A percentile compares a stretch with the other conserved stretches of the same genome.
Conservation (phyloP, 139 green algal genomes). For the Coelastrella sp. region DNA sequence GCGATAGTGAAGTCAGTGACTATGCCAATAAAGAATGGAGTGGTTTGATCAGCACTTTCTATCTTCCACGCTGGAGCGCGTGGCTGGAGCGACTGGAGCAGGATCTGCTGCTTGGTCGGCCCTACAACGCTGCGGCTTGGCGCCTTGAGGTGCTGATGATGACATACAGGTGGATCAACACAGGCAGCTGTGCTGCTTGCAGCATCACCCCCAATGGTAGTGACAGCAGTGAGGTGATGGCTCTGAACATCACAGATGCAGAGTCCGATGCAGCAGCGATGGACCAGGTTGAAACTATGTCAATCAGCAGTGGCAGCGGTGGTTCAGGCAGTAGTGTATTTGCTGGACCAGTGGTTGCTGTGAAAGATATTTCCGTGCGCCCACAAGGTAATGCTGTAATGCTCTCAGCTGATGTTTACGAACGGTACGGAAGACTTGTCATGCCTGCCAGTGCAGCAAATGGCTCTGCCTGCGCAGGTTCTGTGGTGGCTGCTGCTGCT, state of each 20-base stretch:
- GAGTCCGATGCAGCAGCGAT: background rate
- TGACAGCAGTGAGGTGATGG: background rate
- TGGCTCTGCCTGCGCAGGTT: background rate
- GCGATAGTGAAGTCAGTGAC: constrained; percentile 54
- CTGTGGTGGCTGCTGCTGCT: constrained; percentile 2
- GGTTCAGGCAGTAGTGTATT: background rate
- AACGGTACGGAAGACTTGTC: constrained; percentile 2
- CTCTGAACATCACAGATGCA: background rate
- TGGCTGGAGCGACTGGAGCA: constrained; percentile 54
- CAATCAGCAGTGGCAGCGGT: no score
- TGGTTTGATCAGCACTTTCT: constrained; percentile 58
- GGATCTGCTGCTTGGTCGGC: constrained; percentile 44
- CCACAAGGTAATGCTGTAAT: background rate
- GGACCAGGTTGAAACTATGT: background rate
- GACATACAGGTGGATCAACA: constrained; percentile 49
- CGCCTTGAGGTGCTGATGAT: constrained; percentile 49
- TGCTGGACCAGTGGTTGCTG: background rate
- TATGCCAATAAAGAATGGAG: constrained; percentile 65
- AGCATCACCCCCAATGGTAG: constrained; percentile 7
- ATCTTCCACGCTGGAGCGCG: constrained; percentile 53
- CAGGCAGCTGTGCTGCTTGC: background rate
- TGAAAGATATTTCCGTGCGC: background rate
- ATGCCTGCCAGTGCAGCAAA: background rate
- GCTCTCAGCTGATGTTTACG: constrained; percentile 6
- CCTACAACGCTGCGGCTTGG: constrained; percentile 52